Base-by-base conservation (phyloP, 192 early-diverging fungal species). In the Pilaira anomala region DNA sequence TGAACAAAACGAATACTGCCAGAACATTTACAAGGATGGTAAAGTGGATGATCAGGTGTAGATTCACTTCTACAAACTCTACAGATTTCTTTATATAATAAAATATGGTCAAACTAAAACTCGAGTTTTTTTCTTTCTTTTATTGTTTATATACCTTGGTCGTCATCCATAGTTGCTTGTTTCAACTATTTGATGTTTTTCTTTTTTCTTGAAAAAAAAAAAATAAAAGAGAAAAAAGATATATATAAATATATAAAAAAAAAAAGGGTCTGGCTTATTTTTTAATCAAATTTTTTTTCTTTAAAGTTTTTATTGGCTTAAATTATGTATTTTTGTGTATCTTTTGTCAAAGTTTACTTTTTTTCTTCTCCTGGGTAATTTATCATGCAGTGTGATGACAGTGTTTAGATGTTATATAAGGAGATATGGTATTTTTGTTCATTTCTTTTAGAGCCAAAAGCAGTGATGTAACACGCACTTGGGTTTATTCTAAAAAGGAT, bases 1-100 rank as follows among this genome's bases (percentile, higher is more conserved):
- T 98, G 96, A n/a, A 98, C 90, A 76, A 86, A 93, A 67, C 87
- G 84, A 75, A 98, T 98, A 69, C 90, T 92, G 13, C 96, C 96
- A 19, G 93, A 88, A 78, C 96, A 98, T 75, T 93, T 93, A 78
- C 96, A 98, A 7, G 96, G 96, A 73, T 92, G 84, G 71, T 88
- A 96, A 46, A 98, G 82, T 30, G 91, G 94, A 65, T 96, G 88
- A 8, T 90, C 84, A 9, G 78, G 74, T 9, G 91, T 92, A 40
- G 76, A 83, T 61, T 88, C 89, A 41, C 82, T 80, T 40, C 91
- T 86, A 55, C 91, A 93, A 26, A 93, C 90, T 69, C 91, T 87
- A 77, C 91, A 93, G 65, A 92, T 87, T 66, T 86, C 83, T 72
- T 67, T 14, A 40, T 39, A 13, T 12, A 28, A 7, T 30, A 8